phyloP scores from a whole-genome alignment of 805 yeast genomes.

The Wickerhamomyces strasburgensis region DNA sequence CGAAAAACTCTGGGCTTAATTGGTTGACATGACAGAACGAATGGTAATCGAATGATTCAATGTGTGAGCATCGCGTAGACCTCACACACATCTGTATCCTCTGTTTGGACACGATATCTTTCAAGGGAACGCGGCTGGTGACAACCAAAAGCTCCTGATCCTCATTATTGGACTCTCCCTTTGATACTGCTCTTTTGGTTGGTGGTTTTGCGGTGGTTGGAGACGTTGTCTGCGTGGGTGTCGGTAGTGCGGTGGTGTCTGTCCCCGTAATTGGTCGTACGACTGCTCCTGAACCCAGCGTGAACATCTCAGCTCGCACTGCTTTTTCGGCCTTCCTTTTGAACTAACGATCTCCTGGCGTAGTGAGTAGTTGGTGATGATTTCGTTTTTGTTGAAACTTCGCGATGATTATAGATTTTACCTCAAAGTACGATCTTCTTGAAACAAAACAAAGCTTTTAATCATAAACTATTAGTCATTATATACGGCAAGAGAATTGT shows the following conservation, averaged over 20 bases:
- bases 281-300: conserved; percentile 4
- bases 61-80: conserved; percentile 13
- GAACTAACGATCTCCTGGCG: too few relatives aligned
- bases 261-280: conserved; percentile 2
- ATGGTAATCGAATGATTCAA: conserved; percentile 14
- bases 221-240: too few relatives aligned
- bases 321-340: too few relatives aligned
- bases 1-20: not conserved
- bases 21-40: conserved; percentile 11
- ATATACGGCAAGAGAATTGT: not conserved
- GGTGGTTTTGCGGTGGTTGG: conserved; percentile 1
- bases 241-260: too few relatives aligned
- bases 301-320: too few relatives aligned
- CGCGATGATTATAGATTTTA: too few relatives aligned
- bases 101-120: conserved; percentile 14
- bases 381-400: not conserved
- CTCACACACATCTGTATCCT: conserved; percentile 14
- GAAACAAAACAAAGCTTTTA: too few relatives aligned
- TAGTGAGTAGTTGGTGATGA: not conserved
- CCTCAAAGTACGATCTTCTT: too few relatives aligned
- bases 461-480: too few relatives aligned
- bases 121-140: conserved; percentile 9
- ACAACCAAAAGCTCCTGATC: conserved; percentile 16
- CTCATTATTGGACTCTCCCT: conserved; percentile 1
- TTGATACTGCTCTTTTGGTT: not conserved